These are phyloP conservation scores for Botryotinia narcissicola DNA, from an alignment of 2,329 filamentous ascomycete genomes.

Conservation along the genomic window DNA sequence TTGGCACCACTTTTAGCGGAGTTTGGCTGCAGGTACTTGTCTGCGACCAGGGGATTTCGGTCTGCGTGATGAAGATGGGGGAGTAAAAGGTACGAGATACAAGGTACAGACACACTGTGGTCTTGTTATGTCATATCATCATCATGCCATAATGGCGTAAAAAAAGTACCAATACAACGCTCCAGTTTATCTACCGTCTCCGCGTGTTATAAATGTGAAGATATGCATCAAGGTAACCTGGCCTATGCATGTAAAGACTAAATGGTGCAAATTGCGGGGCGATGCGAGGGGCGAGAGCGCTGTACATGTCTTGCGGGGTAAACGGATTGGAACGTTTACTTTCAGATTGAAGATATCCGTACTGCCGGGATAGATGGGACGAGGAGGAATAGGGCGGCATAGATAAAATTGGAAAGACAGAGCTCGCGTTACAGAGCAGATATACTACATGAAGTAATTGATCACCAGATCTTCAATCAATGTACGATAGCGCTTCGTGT, in stretches of 20 bases:
- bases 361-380: not conserved
- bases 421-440: not conserved
- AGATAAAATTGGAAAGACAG: not conserved
- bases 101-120: not conserved
- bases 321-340: not conserved
- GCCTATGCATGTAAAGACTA: not conserved
- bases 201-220: not conserved
- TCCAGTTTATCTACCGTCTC: not conserved
- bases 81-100: not conserved
- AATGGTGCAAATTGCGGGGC: conserved; percentile 1
- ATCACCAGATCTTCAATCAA: conserved; percentile 13
- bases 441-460: not conserved
- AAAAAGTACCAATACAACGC: not conserved
- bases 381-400: not conserved
- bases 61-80: not conserved
- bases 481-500: not conserved
- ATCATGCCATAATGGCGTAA: not conserved
- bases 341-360: not conserved
- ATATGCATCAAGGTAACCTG: not conserved
- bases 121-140: not conserved
- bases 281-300: not conserved
- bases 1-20: conserved; percentile 5
- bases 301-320: not conserved
- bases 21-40: conserved; percentile 11
- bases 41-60: not conserved